phyloP scores from a whole-genome alignment of 768 basidiomycete genomes.

The Mycena indigotica region DNA sequence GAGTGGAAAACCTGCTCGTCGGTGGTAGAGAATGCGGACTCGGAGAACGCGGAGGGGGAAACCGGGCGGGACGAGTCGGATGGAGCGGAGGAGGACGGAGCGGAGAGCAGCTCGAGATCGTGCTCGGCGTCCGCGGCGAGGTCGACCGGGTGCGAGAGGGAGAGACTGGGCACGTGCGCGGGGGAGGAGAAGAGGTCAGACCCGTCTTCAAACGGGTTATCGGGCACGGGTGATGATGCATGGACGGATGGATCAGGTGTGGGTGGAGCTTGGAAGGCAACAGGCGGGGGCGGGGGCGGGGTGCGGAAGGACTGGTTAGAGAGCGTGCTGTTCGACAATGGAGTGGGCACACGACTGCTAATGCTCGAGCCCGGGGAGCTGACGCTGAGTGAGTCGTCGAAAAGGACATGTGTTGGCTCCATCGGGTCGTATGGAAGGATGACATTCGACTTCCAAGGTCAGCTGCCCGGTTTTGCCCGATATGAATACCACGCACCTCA shows the following conservation, averaged over 20 bases:
- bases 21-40: not conserved
- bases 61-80: not conserved
- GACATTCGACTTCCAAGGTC: slow-evolving; percentile 52
- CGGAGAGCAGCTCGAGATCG: slow-evolving; percentile 46
- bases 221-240: slow-evolving; percentile 8
- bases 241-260: slow-evolving; percentile 19
- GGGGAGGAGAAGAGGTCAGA: slow-evolving; percentile 23
- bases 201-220: slow-evolving; percentile 3
- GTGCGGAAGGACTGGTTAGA: slow-evolving; percentile 16
- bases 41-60: not conserved
- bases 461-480: too few species aligned
- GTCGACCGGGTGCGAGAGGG: slow-evolving; percentile 46
- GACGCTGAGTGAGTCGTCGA: slow-evolving; percentile 31
- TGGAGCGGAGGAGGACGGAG: slow-evolving; percentile 47
- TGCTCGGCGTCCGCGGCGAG: slow-evolving; percentile 46
- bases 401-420: slow-evolving; percentile 50
- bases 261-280: slow-evolving; percentile 10
- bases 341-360: slow-evolving; percentile 28
- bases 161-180: slow-evolving; percentile 39
- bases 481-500: slow-evolving; percentile 44
- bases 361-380: slow-evolving; percentile 28
- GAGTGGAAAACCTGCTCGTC: slow-evolving; percentile 1
- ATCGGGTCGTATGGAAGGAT: slow-evolving; percentile 49
- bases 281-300: slow-evolving; percentile 19
- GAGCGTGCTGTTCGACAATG: slow-evolving; percentile 24